A percentile compares a stretch with the other conserved stretches of the same genome.
These are phyloP conservation scores for Aspergillus arachidicola DNA, from an alignment of 2,329 filamentous ascomycete genomes.

Conservation along the genomic window DNA sequence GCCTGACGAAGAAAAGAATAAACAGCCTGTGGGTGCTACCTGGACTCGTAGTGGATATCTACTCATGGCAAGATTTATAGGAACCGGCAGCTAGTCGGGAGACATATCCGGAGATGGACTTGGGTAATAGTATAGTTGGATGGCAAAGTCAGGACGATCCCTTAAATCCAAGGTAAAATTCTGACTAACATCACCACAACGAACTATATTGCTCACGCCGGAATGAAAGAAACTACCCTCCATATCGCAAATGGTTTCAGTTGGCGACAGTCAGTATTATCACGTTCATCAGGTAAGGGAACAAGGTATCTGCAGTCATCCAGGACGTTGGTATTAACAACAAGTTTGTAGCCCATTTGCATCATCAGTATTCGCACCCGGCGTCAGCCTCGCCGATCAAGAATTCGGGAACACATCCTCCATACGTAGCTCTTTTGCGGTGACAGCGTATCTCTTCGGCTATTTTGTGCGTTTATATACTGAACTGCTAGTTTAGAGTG, in stretches of 20 bases:
- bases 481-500: neutral
- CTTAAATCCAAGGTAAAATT: neutral
- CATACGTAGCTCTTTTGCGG: conserved; percentile 7
- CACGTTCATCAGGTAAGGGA: conserved; percentile 16
- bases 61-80: neutral
- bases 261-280: conserved; percentile 13
- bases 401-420: conserved; percentile 13
- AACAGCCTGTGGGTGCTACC: neutral
- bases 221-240: conserved; percentile 11
- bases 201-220: neutral
- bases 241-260: conserved; percentile 15
- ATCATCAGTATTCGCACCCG: conserved; percentile 17
- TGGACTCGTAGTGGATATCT: neutral
- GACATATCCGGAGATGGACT: neutral
- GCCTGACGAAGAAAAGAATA: neutral
- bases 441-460: conserved; percentile 15
- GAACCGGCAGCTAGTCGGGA: neutral
- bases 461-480: conserved; percentile 8
- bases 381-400: conserved; percentile 3
- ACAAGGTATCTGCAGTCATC: too few species aligned
- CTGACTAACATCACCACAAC: too few species aligned
- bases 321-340: neutral
- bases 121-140: neutral
- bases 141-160: conserved; percentile 4
- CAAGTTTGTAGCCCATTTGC: conserved; percentile 13